phyloP scores from a whole-genome alignment of 148 eudicot species.

The Rheum nobile region DNA sequence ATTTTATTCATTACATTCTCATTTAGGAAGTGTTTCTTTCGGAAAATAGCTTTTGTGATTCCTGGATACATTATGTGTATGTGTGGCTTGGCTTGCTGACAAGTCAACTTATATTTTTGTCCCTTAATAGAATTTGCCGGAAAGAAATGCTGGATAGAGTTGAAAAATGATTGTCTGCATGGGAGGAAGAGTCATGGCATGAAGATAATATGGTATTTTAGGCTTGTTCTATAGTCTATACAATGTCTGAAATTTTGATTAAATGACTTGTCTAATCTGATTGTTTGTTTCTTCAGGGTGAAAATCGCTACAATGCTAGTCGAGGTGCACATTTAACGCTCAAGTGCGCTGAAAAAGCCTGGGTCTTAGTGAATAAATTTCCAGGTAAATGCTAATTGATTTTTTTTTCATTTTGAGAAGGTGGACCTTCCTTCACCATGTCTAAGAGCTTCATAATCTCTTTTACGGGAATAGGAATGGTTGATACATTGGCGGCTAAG shows the following conservation, averaged over 20 bases:
- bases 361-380: conserved; percentile 73
- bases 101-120: too few relatives aligned
- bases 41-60: too few relatives aligned
- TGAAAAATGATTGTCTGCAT: conserved; percentile 86
- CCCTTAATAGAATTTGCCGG: too few relatives aligned
- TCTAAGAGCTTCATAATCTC: background rate
- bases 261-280: conserved; percentile 1
- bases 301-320: conserved; percentile 89
- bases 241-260: background rate
- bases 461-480: conserved; percentile 51
- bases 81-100: too few relatives aligned
- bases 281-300: conserved; percentile 48
- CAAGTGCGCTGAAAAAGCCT: conserved; percentile 98
- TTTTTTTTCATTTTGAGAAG: background rate
- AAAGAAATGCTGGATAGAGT: conserved; percentile 85
- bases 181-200: conserved; percentile 97
- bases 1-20: too few relatives aligned
- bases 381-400: conserved; percentile 49
- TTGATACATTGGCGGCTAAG: conserved; percentile 60
- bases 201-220: conserved; percentile 68
- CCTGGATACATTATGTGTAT: too few relatives aligned
- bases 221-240: background rate
- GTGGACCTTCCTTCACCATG: background rate
- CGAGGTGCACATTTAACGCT: conserved; percentile 84
- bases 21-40: too few relatives aligned